Percentiles rank a stretch among this genome's conserved stretches.
phyloP scores from a whole-genome alignment of 73 alveolate genomes.

The Paramecium tetraurelia region DNA sequence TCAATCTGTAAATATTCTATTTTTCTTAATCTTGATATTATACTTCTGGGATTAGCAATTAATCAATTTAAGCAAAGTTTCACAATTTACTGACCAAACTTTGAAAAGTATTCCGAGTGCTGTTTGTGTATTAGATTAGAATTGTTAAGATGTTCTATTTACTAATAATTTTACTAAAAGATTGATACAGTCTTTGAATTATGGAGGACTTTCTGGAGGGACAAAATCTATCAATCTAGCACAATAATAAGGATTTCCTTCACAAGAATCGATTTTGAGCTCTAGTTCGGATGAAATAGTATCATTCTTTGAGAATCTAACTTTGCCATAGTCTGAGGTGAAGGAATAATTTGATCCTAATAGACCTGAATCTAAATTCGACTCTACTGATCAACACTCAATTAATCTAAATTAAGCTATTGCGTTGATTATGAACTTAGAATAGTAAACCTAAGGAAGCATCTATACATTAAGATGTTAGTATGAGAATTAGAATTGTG shows the following conservation, averaged over 20 bases:
- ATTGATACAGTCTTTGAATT: background rate
- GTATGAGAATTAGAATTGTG: background rate
- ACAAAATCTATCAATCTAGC: background rate
- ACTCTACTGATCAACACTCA: background rate
- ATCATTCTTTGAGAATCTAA: background rate
- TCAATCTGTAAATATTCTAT: background rate
- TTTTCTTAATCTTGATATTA: background rate
- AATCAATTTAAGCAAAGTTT: background rate
- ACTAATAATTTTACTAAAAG: background rate
- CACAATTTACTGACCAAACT: background rate
- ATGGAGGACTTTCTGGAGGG: background rate
- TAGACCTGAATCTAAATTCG: background rate
- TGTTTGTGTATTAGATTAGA: background rate
- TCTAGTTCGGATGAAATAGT: background rate
- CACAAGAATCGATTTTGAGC: background rate
- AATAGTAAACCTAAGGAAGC: background rate
- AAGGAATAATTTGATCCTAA: background rate
- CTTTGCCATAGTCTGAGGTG: background rate
- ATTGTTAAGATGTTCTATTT: background rate
- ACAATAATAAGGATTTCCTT: background rate
- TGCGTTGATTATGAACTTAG: background rate
- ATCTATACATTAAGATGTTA: background rate
- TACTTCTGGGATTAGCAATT: background rate
- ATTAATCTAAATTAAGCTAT: background rate
- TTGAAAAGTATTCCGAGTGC: constrained; percentile 1